phyloP scores from a whole-genome alignment of 176 grass and related monocot species.

The Puya raimondii region DNA sequence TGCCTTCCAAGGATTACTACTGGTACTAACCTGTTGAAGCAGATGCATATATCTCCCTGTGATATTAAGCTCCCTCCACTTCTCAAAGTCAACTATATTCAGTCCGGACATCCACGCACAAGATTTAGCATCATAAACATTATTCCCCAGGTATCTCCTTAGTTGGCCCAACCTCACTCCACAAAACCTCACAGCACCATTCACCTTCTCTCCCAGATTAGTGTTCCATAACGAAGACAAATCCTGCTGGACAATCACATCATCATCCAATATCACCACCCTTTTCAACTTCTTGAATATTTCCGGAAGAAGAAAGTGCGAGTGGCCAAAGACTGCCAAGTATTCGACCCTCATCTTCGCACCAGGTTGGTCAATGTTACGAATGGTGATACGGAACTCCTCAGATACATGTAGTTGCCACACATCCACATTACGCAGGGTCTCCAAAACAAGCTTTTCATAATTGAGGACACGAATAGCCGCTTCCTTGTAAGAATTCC shows the following conservation, averaged over 20 bases:
- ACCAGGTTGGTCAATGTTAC: background rate
- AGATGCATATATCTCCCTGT: slow-evolving; percentile 26
- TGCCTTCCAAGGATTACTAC: background rate
- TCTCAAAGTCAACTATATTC: slow-evolving; percentile 66
- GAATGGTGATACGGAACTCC: slow-evolving; percentile 15
- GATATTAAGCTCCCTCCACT: slow-evolving; percentile 60
- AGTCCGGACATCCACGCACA: slow-evolving; percentile 72
- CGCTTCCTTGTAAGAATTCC: slow-evolving; percentile 59
- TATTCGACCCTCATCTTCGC: slow-evolving; percentile 8
- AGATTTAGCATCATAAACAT: slow-evolving; percentile 29
- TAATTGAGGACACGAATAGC: slow-evolving; percentile 51
- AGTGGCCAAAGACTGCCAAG: background rate
- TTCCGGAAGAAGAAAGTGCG: slow-evolving; percentile 8
- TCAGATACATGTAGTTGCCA: background rate
- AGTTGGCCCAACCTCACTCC: slow-evolving; percentile 48
- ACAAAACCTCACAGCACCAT: slow-evolving; percentile 53
- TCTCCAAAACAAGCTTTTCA: slow-evolving; percentile 27
- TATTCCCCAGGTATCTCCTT: slow-evolving; percentile 34
- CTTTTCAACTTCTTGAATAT: slow-evolving; percentile 24
- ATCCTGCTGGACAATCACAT: slow-evolving; percentile 75
- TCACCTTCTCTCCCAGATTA: slow-evolving; percentile 54
- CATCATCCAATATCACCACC: slow-evolving; percentile 65
- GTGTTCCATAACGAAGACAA: slow-evolving; percentile 64
- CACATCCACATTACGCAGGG: background rate
- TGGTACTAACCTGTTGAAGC: slow-evolving; percentile 45